Conservation (phyloP, 768 basidiomycete genomes). For the Macrolepiota fuliginosa region DNA sequence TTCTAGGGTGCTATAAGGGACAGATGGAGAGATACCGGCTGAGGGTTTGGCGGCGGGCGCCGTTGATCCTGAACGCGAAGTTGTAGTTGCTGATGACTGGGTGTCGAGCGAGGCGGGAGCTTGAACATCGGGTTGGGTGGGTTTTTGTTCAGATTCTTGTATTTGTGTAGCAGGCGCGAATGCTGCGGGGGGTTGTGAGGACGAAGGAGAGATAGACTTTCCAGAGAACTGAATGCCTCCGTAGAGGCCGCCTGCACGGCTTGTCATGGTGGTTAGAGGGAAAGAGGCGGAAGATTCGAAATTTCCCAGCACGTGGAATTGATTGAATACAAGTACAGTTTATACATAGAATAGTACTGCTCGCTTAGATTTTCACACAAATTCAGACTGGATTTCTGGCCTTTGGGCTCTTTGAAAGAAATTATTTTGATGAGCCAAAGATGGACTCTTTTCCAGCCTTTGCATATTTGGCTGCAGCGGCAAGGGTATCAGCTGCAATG, state of each 20-base stretch:
- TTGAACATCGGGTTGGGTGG: conserved; percentile 22
- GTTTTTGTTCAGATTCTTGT: conserved; percentile 19
- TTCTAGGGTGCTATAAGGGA: conserved; percentile 44
- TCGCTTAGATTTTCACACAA: not conserved
- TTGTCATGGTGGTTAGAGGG: conserved; percentile 52
- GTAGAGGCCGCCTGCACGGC: conserved; percentile 81
- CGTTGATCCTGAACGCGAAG: conserved; percentile 20
- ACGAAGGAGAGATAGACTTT: conserved; percentile 48
- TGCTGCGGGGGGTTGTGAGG: conserved; percentile 14
- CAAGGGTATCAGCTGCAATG: conserved; percentile 18
- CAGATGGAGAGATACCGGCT: conserved; percentile 59
- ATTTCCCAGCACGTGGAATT: conserved; percentile 12
- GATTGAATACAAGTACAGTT: not conserved
- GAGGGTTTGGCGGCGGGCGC: conserved; percentile 39
- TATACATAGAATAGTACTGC: not conserved
- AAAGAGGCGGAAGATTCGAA: conserved; percentile 9
- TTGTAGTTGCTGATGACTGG: conserved; percentile 24
- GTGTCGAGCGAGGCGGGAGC: conserved; percentile 13
- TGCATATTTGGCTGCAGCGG: conserved; percentile 22
- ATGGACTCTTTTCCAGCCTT: conserved; percentile 29
- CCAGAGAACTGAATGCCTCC: conserved; percentile 84
- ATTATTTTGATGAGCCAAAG: not conserved
- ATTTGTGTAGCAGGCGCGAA: conserved; percentile 15
- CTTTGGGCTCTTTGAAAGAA: not conserved
- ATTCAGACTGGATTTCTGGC: not conserved